Evolutionary conservation across 2,329 filamentous ascomycete species (phyloP).

Genomic region (Ilyonectria mors-panacis): DNA sequence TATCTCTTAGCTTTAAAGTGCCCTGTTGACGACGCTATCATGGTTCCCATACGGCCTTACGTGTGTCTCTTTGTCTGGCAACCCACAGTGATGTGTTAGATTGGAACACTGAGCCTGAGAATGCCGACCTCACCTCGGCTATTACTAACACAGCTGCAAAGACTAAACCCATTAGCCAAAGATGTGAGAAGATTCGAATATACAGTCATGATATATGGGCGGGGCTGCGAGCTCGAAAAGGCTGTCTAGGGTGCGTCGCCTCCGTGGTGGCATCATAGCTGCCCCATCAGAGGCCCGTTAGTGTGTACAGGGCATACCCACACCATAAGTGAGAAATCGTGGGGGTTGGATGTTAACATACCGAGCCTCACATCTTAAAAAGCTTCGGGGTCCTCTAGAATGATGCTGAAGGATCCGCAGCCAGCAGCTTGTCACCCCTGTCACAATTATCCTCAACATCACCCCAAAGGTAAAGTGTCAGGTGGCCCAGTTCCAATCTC

Average conservation of each 20-base stretch:
- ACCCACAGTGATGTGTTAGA: conserved; percentile 1
- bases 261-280: not conserved
- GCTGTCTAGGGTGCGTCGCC: not conserved
- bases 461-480: not conserved
- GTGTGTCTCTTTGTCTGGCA: not conserved
- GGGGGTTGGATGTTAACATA: not conserved
- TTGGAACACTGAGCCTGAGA: not conserved
- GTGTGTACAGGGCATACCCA: not conserved
- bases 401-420: not conserved
- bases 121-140: not conserved
- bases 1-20: not conserved
- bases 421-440: not conserved
- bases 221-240: not conserved
- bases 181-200: not conserved
- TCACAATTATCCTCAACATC: conserved; percentile 2
- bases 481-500: not conserved
- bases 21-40: not conserved
- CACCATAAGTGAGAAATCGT: not conserved
- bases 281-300: too few relatives aligned
- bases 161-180: not conserved
- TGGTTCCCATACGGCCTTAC: not conserved
- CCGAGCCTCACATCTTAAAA: not conserved
- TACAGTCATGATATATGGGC: not conserved
- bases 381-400: not conserved
- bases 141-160: not conserved